A percentile compares a stretch with the other conserved stretches of the same genome.
Evolutionary conservation across 2,329 filamentous ascomycete species (phyloP).

Genomic region (Cercospora zeae-maydis): DNA sequence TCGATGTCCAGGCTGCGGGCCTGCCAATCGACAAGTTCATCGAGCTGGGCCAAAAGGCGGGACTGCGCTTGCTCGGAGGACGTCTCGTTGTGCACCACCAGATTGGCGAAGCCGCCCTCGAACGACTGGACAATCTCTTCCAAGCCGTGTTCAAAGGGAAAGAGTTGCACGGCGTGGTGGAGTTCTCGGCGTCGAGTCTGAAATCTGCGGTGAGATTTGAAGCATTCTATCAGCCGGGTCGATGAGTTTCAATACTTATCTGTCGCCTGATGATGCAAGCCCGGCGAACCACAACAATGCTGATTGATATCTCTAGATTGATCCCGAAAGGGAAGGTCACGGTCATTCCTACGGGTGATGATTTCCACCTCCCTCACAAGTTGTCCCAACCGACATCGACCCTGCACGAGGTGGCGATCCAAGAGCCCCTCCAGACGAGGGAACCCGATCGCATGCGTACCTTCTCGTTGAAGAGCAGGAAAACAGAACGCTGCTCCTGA

Average conservation of each 20-base stretch:
- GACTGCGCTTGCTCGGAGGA: conserved; percentile 55
- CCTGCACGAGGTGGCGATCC: background rate
- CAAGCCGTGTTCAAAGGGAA: conserved; percentile 34
- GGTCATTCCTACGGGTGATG: conserved; percentile 15
- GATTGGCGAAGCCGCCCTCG: conserved; percentile 63
- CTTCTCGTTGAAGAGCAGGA: background rate
- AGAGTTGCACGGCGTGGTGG: conserved; percentile 26
- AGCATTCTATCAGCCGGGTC: conserved; percentile 13
- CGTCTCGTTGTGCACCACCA: conserved; percentile 70
- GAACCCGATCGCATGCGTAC: conserved; percentile 1
- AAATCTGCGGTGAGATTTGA: conserved; percentile 16
- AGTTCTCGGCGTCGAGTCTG: conserved; percentile 12
- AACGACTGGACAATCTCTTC: conserved; percentile 56
- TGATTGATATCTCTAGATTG: conserved; percentile 8
- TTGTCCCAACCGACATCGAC: conserved; percentile 7
- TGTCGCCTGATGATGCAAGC: background rate
- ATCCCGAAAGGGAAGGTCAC: conserved; percentile 8
- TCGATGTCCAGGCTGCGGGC: conserved; percentile 64
- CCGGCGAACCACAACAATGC: conserved; percentile 1
- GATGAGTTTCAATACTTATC: conserved; percentile 8
- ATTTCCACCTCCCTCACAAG: background rate
- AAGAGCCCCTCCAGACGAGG: conserved; percentile 2
- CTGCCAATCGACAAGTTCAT: conserved; percentile 53
- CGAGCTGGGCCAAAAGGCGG: conserved; percentile 54
- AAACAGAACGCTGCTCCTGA: background rate